A percentile compares a stretch with the other conserved stretches of the same genome.
Conservation (phyloP, 768 basidiomycete genomes). For the Suillus fuscotomentosus region DNA sequence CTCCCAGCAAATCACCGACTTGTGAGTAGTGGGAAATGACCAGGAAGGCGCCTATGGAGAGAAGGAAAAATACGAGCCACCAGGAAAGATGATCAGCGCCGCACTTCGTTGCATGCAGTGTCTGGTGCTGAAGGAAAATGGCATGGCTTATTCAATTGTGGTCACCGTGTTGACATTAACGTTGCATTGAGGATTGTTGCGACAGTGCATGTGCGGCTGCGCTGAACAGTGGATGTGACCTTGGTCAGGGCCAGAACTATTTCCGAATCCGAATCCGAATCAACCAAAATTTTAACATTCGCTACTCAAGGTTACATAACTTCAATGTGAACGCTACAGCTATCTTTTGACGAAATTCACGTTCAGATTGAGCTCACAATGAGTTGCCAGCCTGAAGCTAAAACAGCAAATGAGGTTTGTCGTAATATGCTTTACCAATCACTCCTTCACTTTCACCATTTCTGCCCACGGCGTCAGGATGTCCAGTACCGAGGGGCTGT, state of each 20-base stretch:
- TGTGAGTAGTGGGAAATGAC: constrained; percentile 30
- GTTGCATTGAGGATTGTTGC: constrained; percentile 21
- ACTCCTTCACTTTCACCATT: constrained; percentile 22
- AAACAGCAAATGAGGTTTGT: constrained; percentile 5
- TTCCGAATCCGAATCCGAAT: no score
- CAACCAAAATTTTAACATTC: no score
- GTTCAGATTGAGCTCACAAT: neutral
- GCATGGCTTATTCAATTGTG: constrained; percentile 15
- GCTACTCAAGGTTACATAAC: neutral
- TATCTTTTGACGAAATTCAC: no score
- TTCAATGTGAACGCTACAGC: no score
- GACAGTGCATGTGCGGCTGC: neutral
- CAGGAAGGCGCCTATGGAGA: constrained; percentile 30
- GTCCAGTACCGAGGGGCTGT: constrained; percentile 56
- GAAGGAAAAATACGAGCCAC: constrained; percentile 24
- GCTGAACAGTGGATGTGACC: no score
- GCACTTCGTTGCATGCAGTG: constrained; percentile 29
- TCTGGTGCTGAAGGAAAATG: constrained; percentile 22
- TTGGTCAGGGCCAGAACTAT: no score
- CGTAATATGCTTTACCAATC: constrained; percentile 48
- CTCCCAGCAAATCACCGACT: constrained; percentile 21
- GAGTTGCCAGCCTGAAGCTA: neutral
- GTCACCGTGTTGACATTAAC: constrained; percentile 20
- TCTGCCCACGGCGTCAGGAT: constrained; percentile 39
- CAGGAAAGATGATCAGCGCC: constrained; percentile 33